phyloP scores from a whole-genome alignment of 345 rosid species.

The Rhodamnia rubescens region DNA sequence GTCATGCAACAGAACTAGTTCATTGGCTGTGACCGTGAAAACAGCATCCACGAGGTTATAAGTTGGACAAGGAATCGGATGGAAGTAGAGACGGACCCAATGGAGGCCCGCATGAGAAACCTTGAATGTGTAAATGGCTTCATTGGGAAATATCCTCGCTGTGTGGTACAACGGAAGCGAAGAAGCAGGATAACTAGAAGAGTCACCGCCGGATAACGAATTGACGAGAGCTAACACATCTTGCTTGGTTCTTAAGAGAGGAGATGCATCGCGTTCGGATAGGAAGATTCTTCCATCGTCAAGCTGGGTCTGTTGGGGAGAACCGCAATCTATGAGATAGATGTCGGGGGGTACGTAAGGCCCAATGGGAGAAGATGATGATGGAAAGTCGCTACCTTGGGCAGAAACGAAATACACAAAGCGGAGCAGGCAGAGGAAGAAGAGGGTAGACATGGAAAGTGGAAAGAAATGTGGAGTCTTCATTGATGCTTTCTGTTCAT shows the following conservation, averaged over 20 bases:
- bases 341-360: slow-evolving; percentile 37
- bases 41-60: slow-evolving; percentile 33
- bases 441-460: slow-evolving; percentile 4
- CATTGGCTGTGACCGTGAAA: slow-evolving; percentile 45
- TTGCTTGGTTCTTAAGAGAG: slow-evolving; percentile 39
- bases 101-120: slow-evolving; percentile 48
- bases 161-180: slow-evolving; percentile 20
- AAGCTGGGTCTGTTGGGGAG: slow-evolving; percentile 42
- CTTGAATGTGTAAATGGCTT: slow-evolving; percentile 33
- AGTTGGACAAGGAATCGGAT: slow-evolving; percentile 49
- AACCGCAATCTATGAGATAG: slow-evolving; percentile 71
- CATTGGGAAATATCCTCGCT: slow-evolving; percentile 37
- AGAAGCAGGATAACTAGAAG: slow-evolving; percentile 8
- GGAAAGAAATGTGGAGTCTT: not conserved
- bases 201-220: slow-evolving; percentile 11
- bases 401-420: not conserved
- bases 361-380: not conserved
- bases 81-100: slow-evolving; percentile 77
- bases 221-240: slow-evolving; percentile 37
- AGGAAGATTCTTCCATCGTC: slow-evolving; percentile 60
- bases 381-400: not conserved
- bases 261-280: slow-evolving; percentile 42
- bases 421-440: slow-evolving; percentile 6
- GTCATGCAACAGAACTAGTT: slow-evolving; percentile 55
- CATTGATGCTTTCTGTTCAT: slow-evolving; percentile 11